Evolutionary conservation across 768 basidiomycete species (phyloP), one percentile per base, ranked within the genome.

Genomic region (Mycena albidolilacea): DNA sequence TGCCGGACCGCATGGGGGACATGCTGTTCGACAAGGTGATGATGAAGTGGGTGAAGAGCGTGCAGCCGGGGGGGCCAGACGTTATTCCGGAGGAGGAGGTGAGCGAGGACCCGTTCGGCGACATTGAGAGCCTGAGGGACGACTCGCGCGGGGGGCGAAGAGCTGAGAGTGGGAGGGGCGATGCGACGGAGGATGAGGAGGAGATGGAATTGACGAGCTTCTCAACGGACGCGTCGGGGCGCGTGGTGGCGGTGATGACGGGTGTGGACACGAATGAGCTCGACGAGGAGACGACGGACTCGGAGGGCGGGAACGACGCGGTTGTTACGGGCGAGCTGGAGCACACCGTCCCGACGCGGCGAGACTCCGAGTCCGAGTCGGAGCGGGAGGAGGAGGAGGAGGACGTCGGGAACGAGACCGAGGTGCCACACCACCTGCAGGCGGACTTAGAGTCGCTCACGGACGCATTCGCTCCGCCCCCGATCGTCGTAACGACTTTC

Each of bases 61-160:
- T 85, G 9, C 78, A 81, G 30, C 80, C 80, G 5, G 79, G 80
- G 5, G 78, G 77, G 65, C 79, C 69, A 75, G 84, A 75, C 73
- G 83, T 74, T 76, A 81, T 80, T 71, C 78, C 84, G 65, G 86
- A 83, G 38, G 86, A 83, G 38, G 83, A 88, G 52, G 86, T 88
- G 54, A 94, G 93, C 73, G 95, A 95, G 76, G 97, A 98, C 84
- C 94, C 95, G 9, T 98, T 98, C 82, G 90, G 90, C 41, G 97
- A 97, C 77, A 93, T 98, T 66, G 97, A 97, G 79, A 96, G 95
- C 77, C 80, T 97, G 77, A 85, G 89, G 43, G 93, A 93, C 67
- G 93, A 93, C 68, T 87, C 88, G 30, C 82, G 80, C 60, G 81
- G 81, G 14, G 80, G 79, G 58, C 82, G 84, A 15, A 74, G 67